phyloP scores from a whole-genome alignment of 2,329 filamentous ascomycete genomes.

The Hirsutella minnesotensis region DNA sequence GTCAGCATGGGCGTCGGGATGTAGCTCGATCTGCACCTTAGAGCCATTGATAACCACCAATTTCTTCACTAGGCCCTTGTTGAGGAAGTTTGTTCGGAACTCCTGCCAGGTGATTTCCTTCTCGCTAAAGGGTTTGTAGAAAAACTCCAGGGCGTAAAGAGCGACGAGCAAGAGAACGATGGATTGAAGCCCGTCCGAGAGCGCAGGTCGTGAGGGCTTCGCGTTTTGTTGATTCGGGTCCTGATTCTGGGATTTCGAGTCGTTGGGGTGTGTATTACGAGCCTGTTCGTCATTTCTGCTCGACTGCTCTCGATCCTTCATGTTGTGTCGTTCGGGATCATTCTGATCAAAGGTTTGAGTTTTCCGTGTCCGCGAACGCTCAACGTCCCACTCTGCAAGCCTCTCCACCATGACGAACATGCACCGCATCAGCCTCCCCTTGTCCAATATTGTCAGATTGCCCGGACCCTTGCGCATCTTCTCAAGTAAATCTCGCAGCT shows the following conservation, averaged over 20 bases:
- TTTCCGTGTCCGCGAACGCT: constrained; percentile 5
- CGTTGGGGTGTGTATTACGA: constrained; percentile 7
- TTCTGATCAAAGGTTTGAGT: constrained; percentile 12
- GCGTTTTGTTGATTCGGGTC: constrained; percentile 7
- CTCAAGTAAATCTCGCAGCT: constrained; percentile 46
- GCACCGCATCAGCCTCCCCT: constrained; percentile 23
- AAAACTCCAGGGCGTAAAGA: constrained; percentile 11
- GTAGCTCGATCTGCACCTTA: constrained; percentile 67
- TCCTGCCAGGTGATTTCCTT: constrained; percentile 96
- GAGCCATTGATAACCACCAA: constrained; percentile 64
- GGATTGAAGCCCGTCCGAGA: constrained; percentile 24
- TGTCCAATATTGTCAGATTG: constrained; percentile 30
- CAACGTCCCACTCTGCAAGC: constrained; percentile 17
- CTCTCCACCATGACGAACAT: constrained; percentile 24
- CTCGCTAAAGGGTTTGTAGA: constrained; percentile 30
- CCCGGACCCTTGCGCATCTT: constrained; percentile 45
- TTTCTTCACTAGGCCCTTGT: constrained; percentile 93
- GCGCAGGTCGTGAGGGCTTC: not conserved
- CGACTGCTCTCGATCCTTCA: constrained; percentile 10
- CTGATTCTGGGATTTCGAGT: not conserved
- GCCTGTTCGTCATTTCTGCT: constrained; percentile 8
- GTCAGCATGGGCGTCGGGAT: constrained; percentile 55
- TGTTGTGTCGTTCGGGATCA: constrained; percentile 9
- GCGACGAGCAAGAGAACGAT: constrained; percentile 41
- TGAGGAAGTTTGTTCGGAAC: constrained; percentile 82